Evolutionary conservation across 768 basidiomycete species (phyloP).

Genomic region (Chalciporus sphaerocephalus): DNA sequence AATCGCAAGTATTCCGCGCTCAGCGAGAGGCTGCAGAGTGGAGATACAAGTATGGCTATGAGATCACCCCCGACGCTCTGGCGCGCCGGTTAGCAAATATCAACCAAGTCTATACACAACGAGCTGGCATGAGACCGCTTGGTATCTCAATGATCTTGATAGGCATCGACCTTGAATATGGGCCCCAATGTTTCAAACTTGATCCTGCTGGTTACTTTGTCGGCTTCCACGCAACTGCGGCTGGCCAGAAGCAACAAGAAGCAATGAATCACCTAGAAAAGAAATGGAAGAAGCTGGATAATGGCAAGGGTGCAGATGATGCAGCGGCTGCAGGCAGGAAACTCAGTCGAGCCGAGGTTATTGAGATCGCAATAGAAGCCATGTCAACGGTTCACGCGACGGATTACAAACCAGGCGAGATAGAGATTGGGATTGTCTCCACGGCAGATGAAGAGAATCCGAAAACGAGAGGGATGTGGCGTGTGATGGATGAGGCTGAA

Average conservation of each 20-base stretch:
- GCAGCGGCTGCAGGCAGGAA: constrained; percentile 69
- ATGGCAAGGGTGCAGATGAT: constrained; percentile 74
- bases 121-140: constrained; percentile 93
- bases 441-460: constrained; percentile 63
- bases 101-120: constrained; percentile 98
- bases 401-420: constrained; percentile 92
- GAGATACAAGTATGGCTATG: constrained; percentile 95
- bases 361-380: constrained; percentile 95
- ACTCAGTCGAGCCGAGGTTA: constrained; percentile 71
- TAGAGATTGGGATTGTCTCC: constrained; percentile 94
- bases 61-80: constrained; percentile 96
- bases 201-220: constrained; percentile 99
- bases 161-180: constrained; percentile 83
- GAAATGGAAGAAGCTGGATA: constrained; percentile 94
- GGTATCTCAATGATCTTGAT: constrained; percentile 97
- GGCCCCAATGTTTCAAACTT: constrained; percentile 97
- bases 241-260: constrained; percentile 97
- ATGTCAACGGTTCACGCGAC: constrained; percentile 93
- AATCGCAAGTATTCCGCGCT: constrained; percentile 83
- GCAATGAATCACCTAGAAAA: constrained; percentile 98
- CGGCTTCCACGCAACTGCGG: constrained; percentile 94
- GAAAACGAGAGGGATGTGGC: constrained; percentile 73
- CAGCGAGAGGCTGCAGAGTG: constrained; percentile 87
- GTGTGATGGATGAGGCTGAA: constrained; percentile 72
- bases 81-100: constrained; percentile 94